phyloP scores from a whole-genome alignment of 192 early-diverging fungal species.

The Umbelopsis isabellina region DNA sequence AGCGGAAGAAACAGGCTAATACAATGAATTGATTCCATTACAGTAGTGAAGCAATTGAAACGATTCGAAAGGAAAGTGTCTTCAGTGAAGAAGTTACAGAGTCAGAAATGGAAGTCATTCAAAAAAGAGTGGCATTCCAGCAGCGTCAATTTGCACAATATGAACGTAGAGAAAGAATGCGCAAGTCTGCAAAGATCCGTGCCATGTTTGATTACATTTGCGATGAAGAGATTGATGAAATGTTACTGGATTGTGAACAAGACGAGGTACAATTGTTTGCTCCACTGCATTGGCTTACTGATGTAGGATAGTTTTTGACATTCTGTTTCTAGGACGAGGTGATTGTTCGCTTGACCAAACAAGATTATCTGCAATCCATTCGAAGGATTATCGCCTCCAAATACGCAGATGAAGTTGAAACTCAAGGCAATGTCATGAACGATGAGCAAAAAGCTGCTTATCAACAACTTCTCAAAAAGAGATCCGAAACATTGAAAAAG shows the following conservation, averaged over 20 bases:
- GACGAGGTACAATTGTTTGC: constrained; percentile 64
- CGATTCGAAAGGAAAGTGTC: constrained; percentile 82
- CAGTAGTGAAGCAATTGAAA: constrained; percentile 70
- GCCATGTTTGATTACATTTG: constrained; percentile 77
- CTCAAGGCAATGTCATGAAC: constrained; percentile 60
- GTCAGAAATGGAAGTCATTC: constrained; percentile 88
- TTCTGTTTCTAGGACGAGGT: constrained; percentile 66
- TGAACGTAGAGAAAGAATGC: constrained; percentile 77
- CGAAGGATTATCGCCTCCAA: constrained; percentile 71
- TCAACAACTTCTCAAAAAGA: constrained; percentile 84
- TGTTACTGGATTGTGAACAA: constrained; percentile 75
- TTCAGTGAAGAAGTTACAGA: constrained; percentile 91
- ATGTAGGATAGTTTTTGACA: not conserved
- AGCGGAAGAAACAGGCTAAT: too few relatives aligned
- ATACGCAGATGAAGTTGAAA: constrained; percentile 53
- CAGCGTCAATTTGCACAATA: constrained; percentile 89
- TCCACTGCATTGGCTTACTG: not conserved
- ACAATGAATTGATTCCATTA: too few relatives aligned
- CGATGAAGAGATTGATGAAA: constrained; percentile 84
- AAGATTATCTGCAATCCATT: constrained; percentile 71
- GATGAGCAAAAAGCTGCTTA: constrained; percentile 86
- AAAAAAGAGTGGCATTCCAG: constrained; percentile 88
- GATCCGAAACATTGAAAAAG: constrained; percentile 79
- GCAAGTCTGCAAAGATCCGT: constrained; percentile 80
- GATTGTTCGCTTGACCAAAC: constrained; percentile 83